phyloP scores from a whole-genome alignment of 805 yeast genomes.

The Starmerella stigmatis region DNA sequence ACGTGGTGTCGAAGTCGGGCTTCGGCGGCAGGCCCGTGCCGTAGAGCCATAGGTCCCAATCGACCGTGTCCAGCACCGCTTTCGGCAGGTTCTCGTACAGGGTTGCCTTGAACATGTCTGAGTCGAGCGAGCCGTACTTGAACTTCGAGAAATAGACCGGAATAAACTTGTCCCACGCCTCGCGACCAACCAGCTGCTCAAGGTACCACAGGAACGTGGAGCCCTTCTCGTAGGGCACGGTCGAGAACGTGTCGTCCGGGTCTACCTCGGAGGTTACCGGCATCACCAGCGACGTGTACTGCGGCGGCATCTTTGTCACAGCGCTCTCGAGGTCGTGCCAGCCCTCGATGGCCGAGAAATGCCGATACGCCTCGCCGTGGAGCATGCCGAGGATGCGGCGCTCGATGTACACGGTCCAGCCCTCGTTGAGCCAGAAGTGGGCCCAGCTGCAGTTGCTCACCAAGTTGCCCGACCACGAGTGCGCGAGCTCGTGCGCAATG shows the following conservation, averaged over 20 bases:
- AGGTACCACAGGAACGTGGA: slow-evolving; percentile 65
- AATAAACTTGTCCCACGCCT: slow-evolving; percentile 66
- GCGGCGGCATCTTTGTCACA: slow-evolving; percentile 40
- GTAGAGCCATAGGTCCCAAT: slow-evolving; percentile 79
- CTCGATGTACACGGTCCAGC: slow-evolving; percentile 90
- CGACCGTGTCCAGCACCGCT: slow-evolving; percentile 52
- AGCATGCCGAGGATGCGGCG: slow-evolving; percentile 66
- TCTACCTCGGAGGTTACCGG: slow-evolving; percentile 54
- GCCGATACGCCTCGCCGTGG: slow-evolving; percentile 71
- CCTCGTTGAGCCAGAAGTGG: slow-evolving; percentile 91
- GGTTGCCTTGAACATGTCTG: slow-evolving; percentile 69
- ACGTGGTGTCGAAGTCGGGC: slow-evolving; percentile 66
- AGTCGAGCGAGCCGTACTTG: slow-evolving; percentile 62
- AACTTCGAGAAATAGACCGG: slow-evolving; percentile 63
- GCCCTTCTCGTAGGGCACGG: slow-evolving; percentile 89
- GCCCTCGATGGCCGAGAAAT: slow-evolving; percentile 75
- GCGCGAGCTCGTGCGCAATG: slow-evolving; percentile 86
- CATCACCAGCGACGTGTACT: slow-evolving; percentile 44
- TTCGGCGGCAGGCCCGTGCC: slow-evolving; percentile 82
- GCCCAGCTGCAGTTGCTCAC: slow-evolving; percentile 89
- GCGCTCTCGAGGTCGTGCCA: slow-evolving; percentile 72
- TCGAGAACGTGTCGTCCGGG: slow-evolving; percentile 82
- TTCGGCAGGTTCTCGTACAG: slow-evolving; percentile 53
- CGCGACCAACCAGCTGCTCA: slow-evolving; percentile 52
- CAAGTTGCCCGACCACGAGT: slow-evolving; percentile 85